phyloP scores from a whole-genome alignment of 2,329 filamentous ascomycete genomes.

The Trematosphaeria pertusa region DNA sequence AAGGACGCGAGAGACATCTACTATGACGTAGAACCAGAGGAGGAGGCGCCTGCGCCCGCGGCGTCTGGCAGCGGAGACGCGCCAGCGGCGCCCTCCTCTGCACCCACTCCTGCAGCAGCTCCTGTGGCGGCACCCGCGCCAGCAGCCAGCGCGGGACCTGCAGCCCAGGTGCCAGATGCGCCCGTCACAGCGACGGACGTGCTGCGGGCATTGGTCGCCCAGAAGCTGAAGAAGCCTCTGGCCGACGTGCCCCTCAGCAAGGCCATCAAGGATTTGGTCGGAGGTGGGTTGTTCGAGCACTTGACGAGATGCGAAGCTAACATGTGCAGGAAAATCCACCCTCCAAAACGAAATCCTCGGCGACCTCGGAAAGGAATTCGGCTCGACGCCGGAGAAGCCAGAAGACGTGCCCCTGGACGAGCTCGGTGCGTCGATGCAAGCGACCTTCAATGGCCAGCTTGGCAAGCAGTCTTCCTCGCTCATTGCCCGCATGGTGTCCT shows the following conservation, averaged over 20 bases:
- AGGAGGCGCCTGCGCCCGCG: conserved; percentile 71
- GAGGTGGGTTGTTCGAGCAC: conserved; percentile 68
- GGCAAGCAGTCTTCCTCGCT: conserved; percentile 95
- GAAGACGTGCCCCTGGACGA: conserved; percentile 98
- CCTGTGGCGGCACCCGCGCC: conserved; percentile 63
- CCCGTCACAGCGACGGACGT: conserved; percentile 91
- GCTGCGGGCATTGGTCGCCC: conserved; percentile 85
- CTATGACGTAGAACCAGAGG: conserved; percentile 95
- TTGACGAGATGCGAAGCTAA: conserved; percentile 16
- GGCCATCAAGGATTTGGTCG: conserved; percentile 97
- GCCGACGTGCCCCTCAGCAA: conserved; percentile 90
- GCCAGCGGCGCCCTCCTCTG: conserved; percentile 51
- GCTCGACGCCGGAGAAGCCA: conserved; percentile 96
- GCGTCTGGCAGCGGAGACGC: conserved; percentile 54
- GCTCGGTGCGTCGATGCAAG: conserved; percentile 92
- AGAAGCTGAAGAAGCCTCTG: conserved; percentile 96
- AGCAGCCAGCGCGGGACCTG: conserved; percentile 78
- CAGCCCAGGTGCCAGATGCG: conserved; percentile 82
- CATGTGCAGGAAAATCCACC: conserved; percentile 83
- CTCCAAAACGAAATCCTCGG: conserved; percentile 98
- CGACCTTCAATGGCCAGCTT: conserved; percentile 97
- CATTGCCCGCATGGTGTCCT: conserved; percentile 92
- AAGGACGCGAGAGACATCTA: conserved; percentile 99
- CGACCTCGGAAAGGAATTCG: conserved; percentile 97
- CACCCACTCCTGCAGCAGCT: conserved; percentile 57